Evolutionary conservation across 1,284 basidiomycete species (phyloP).

Genomic region (Microbotryum saponariae): DNA sequence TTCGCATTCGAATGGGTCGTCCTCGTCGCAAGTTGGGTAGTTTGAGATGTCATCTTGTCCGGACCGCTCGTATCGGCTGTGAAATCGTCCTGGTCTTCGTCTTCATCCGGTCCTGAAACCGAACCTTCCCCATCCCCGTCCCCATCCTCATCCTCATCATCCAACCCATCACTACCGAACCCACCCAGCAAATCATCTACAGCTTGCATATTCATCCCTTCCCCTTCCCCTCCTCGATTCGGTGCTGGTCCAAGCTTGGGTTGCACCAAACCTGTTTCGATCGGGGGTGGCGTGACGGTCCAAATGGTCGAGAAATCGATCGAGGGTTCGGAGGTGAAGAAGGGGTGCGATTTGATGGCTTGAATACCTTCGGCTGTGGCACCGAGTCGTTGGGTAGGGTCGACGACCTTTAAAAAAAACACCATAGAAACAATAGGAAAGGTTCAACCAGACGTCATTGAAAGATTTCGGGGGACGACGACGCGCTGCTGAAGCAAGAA

Average conservation of each 20-base stretch:
- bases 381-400: conserved; percentile 64
- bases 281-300: conserved; percentile 47
- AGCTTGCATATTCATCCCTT: too few relatives aligned
- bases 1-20: conserved; percentile 6
- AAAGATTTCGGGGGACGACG: too few relatives aligned
- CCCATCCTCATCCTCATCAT: not conserved
- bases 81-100: conserved; percentile 5
- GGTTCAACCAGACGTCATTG: not conserved
- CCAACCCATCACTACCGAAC: not conserved
- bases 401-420: conserved; percentile 50
- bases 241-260: conserved; percentile 9
- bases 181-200: not conserved
- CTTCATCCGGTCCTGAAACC: not conserved
- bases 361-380: conserved; percentile 51
- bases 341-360: conserved; percentile 64
- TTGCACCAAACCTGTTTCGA: conserved; percentile 41
- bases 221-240: too few relatives aligned
- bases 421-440: not conserved
- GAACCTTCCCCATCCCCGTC: not conserved
- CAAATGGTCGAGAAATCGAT: conserved; percentile 69
- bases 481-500: too few relatives aligned
- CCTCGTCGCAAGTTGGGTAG: not conserved
- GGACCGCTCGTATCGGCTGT: conserved; percentile 10
- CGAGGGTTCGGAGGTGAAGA: conserved; percentile 49
- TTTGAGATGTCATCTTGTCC: conserved; percentile 1